Evolutionary conservation across 2,329 filamentous ascomycete species (phyloP), one percentile per base, ranked within the genome.

Genomic region (Diaporthe sp.): DNA sequence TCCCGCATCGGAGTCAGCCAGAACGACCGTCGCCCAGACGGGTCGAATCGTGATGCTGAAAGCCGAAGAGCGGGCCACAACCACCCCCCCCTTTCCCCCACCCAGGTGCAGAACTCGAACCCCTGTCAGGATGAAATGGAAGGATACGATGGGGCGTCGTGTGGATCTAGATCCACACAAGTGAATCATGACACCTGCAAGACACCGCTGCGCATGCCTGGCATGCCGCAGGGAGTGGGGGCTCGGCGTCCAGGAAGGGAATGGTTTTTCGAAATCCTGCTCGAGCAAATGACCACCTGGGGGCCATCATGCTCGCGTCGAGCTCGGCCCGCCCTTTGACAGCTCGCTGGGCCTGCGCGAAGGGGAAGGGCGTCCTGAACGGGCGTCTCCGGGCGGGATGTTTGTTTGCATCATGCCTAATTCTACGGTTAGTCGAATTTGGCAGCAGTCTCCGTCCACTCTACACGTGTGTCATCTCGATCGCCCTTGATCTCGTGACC

Each of bases 161-260:
- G 70, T 71, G 70, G 70, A 51, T 63, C 22, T 53, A 27, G 70
- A 51, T 71, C 70, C 70, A 71, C 70, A 39, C 37, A 53, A 53
- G 47, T 71, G 70, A 63, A 71, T 71, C 70, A 71, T 63, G 50
- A 71, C 58, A 71, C 70, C 70, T 71, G 70, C 70, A 59, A 71
- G 70, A 61, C 70, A 71, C 56, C 56, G 56, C 56, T 42, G 44
- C 15, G 47, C 32, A 55, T 39, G 50, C 70, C 70, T 63, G 59
- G 39, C 59, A 44, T 47, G 39, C 39, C 59, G 39, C 47, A 63
- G 35, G 12, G 2, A 13, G 55, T 71, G 56, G 56, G 55, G 30
- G 12, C 13, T 10, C 12, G 27, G 47, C 55, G 44, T 39, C 42
- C 56, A 32, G 35, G 69, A 71, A 39, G 13, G 69, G 55, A 61